Evolutionary conservation across 2,329 filamentous ascomycete species (phyloP).

Genomic region (Dactylellina sp.): DNA sequence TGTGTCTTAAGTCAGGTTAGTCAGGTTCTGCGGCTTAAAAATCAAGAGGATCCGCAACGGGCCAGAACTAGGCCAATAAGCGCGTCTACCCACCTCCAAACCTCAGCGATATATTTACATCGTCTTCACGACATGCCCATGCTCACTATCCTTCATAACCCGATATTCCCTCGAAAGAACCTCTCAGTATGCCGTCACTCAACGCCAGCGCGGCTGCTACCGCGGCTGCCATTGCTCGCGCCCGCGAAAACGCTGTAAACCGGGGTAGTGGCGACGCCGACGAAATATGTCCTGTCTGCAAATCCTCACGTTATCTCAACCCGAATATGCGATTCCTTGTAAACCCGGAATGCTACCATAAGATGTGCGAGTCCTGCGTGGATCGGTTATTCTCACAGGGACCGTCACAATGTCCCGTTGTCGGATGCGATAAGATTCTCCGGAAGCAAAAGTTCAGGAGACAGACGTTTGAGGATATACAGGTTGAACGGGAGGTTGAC

Average conservation of each 20-base stretch:
- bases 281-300: conserved; percentile 96
- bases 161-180: not conserved
- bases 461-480: conserved; percentile 89
- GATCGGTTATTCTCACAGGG: conserved; percentile 93
- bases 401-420: conserved; percentile 90
- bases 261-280: conserved; percentile 60
- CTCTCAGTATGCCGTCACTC: conserved; percentile 38
- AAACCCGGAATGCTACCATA: conserved; percentile 98
- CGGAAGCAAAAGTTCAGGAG: conserved; percentile 84
- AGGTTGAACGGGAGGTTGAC: conserved; percentile 92
- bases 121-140: conserved; percentile 20
- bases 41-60: conserved; percentile 25
- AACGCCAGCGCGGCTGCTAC: conserved; percentile 13
- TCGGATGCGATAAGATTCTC: conserved; percentile 86
- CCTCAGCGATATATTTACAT: conserved; percentile 6
- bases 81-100: conserved; percentile 7
- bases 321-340: conserved; percentile 93
- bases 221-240: conserved; percentile 46
- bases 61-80: conserved; percentile 11
- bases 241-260: conserved; percentile 53
- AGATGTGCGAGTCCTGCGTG: conserved; percentile 97
- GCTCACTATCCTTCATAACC: conserved; percentile 12
- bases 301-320: conserved; percentile 95
- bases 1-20: conserved; percentile 4
- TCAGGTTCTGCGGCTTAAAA: conserved; percentile 47